Evolutionary conservation across 2,329 filamentous ascomycete species (phyloP), one percentile per base, ranked within the genome.

Genomic region (Verticillium nonalfalfae): DNA sequence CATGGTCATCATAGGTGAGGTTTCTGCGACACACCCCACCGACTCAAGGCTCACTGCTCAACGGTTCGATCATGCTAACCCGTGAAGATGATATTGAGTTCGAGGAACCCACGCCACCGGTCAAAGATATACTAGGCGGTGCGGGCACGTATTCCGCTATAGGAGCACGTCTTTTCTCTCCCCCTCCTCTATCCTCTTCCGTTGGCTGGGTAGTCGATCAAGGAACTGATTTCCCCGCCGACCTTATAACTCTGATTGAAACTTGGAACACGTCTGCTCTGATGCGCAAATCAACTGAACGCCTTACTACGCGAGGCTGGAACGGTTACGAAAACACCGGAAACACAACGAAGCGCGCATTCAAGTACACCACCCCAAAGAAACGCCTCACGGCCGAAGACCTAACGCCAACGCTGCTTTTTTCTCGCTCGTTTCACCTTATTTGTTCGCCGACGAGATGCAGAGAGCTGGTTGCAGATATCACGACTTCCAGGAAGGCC

Each of bases 161-260:
- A 7, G 95, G 95, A 21, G 95, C 95, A 18, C 90, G 95, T 36
- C 81, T 99, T 57, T 90, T 97, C 72, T 94, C 92, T 4, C 90
- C 91, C 2, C 77, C 81, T 36, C 81, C 86, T 3, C 70, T 80
- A 56, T 90, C 91, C 26, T 80, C 78, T 40, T 81, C 84, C 2
- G 86, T 98, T 6, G 92, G 91, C 65, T 98, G 93, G 93, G 88
- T 98, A 64, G 86, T 98, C 54, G 94, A 99, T 74, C 85, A 87
- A 69, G 95, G 95, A 35, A 89, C 85, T 15, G 95, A 98, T 75
- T 98, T 98, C 67, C 93, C 94, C 0, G 65, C 78, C 0, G 76
- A 83, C 13, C 79, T 96, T 59, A 82, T 83, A 57, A 71, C 80
- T 2, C 79, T 84, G 54, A 87, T 99, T 66, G 76, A 82, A 14